These are phyloP conservation scores for Boletus barrowsii DNA, from an alignment of 768 basidiomycete species.

Conservation along the genomic window DNA sequence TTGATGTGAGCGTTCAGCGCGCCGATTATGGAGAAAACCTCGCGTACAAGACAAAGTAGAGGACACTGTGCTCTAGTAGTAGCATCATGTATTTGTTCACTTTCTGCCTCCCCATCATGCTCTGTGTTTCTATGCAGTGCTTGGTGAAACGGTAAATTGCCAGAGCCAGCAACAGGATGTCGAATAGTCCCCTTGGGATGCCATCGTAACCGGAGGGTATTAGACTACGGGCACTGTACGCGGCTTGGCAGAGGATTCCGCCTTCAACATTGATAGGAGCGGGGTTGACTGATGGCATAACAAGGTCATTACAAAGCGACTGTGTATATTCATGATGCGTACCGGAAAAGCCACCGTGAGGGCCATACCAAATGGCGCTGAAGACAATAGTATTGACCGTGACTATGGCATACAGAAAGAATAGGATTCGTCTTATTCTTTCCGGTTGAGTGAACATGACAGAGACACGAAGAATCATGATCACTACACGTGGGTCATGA, in stretches of 20 bases:
- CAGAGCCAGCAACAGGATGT: slow-evolving; percentile 3
- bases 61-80: slow-evolving; percentile 4
- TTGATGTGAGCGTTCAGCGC: too few species aligned
- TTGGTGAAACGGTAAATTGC: slow-evolving; percentile 7
- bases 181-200: slow-evolving; percentile 3
- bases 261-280: too few species aligned
- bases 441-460: slow-evolving; percentile 11
- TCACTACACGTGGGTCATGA: not conserved
- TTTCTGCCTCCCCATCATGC: not conserved
- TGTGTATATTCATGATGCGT: not conserved
- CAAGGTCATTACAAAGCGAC: too few species aligned
- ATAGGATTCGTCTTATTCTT: not conserved
- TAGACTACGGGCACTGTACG: not conserved
- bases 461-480: slow-evolving; percentile 15
- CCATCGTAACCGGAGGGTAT: not conserved
- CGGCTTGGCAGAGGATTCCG: not conserved
- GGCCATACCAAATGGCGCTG: not conserved
- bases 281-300: too few species aligned
- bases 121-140: slow-evolving; percentile 2
- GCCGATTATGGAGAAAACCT: too few species aligned
- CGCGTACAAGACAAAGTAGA: slow-evolving; percentile 13
- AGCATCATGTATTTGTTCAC: slow-evolving; percentile 11
- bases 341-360: not conserved
- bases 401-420: slow-evolving; percentile 1
- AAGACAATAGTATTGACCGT: not conserved